Evolutionary conservation across 306 rosid species (phyloP), one percentile per base, ranked within the genome.

Genomic region (Pterocarpus santalinus): DNA sequence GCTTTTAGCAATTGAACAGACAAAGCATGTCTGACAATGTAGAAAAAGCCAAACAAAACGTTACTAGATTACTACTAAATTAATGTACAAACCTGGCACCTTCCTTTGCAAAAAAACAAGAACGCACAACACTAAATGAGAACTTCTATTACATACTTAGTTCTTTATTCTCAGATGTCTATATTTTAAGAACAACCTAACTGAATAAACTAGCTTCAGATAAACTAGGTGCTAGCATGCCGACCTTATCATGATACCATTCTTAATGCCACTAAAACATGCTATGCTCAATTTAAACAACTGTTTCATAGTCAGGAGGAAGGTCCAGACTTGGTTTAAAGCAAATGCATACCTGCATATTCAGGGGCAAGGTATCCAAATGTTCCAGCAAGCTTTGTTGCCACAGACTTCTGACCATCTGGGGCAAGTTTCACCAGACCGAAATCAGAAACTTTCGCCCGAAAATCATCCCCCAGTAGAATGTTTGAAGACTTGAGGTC

Each of bases 351-450:
- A 91, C 96, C 94, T 60, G 94, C 94, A 87, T 90, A 93, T 69
- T 93, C 97, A n/a, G 97, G 97, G 68, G 97, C 96, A 53, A 93
- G 92, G 84, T 93, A 93, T 36, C 97, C 97, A 75, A 93, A 93
- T 65, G 97, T 93, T 61, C 97, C 96, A 2, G 97, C 96, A 76
- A 93, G 92, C 69, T 75, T 93, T 15, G 97, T 91, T 1, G 81
- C 92, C 72, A 93, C 73, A 33, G 93, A 91, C 69, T 93, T 93
- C 55, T 82, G 83, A 3, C 97, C 94, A 33, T 90, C 90, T 0
- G 97, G 97, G 63, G 94, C 96, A 80, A 93, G 94, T 86, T 93
- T 93, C n/a, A 93, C 97, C 79, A 93, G 74, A 75, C 97, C 96
- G 17, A 93, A 93, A 86, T 91, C 97, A 1, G 96, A 86, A 69